A percentile compares a stretch with the other conserved stretches of the same genome.
Evolutionary conservation across 2,329 filamentous ascomycete genomes (phyloP).

Genomic region (Chrysosporium keratinophilum): DNA sequence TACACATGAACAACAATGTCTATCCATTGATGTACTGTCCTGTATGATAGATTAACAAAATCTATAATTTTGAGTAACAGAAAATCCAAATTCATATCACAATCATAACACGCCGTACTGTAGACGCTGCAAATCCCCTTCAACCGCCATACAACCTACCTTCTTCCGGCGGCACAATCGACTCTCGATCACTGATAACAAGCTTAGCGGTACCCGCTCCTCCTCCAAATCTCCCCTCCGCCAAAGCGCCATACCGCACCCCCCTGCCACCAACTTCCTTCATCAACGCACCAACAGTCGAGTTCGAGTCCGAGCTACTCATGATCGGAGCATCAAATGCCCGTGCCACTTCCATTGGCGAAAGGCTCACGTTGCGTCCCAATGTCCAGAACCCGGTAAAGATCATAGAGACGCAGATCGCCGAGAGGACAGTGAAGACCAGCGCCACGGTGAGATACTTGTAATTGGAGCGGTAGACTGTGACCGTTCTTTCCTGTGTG

Average conservation of each 20-base stretch:
- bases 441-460: background rate
- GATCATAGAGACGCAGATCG: background rate
- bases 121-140: too few relatives aligned
- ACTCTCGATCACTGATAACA: background rate
- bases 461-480: constrained; percentile 1
- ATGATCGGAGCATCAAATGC: background rate
- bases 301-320: constrained; percentile 1
- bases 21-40: too few relatives aligned
- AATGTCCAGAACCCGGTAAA: background rate
- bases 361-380: background rate
- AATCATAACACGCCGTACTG: too few relatives aligned
- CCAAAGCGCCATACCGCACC: background rate
- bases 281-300: background rate
- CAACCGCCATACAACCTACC: background rate
- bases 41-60: too few relatives aligned
- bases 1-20: too few relatives aligned
- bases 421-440: background rate
- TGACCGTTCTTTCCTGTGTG: background rate
- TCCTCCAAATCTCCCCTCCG: background rate
- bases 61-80: too few relatives aligned
- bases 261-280: background rate
- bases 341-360: background rate
- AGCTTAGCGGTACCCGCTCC: background rate
- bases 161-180: background rate
- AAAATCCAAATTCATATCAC: too few relatives aligned